These are phyloP conservation scores for Odonthalia washingtoniensis DNA, from an alignment of 31 red algal genomes.

Conservation along the genomic window DNA sequence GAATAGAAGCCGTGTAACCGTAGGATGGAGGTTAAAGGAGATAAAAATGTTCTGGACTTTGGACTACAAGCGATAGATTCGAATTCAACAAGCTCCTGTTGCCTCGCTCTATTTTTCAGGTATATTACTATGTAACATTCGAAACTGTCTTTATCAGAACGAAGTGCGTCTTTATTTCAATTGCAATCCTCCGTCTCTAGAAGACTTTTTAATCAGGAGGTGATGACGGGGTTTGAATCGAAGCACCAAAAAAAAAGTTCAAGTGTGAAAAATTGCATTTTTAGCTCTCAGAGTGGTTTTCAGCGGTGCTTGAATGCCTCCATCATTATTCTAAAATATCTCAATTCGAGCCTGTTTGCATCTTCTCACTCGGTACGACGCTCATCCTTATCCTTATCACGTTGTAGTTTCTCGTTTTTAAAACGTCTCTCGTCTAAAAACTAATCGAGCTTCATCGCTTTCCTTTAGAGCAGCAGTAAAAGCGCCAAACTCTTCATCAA, in stretches of 20 bases:
- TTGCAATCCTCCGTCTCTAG: constrained; percentile 30
- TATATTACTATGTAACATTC: constrained; percentile 29
- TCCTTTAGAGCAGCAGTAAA: not conserved
- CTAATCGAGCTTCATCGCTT: no score
- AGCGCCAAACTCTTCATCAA: not conserved
- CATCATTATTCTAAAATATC: constrained; percentile 47
- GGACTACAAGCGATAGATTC: constrained; percentile 30
- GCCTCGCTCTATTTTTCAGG: not conserved
- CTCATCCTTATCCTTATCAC: not conserved
- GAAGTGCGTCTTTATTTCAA: constrained; percentile 5
- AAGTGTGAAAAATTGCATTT: no score
- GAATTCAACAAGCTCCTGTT: constrained; percentile 9
- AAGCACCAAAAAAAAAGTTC: no score
- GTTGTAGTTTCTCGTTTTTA: not conserved
- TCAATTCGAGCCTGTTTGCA: constrained; percentile 5
- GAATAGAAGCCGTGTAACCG: constrained; percentile 31
- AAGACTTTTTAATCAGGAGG: no score
- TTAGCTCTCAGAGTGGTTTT: no score
- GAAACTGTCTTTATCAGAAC: constrained; percentile 40
- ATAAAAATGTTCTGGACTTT: constrained; percentile 32
- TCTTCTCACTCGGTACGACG: not conserved
- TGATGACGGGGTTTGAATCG: no score
- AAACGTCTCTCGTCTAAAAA: no score
- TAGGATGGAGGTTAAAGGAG: constrained; percentile 53
- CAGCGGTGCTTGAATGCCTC: constrained; percentile 14